phyloP scores from a whole-genome alignment of 371 early-diverging fungal species.

The Dichotomocladium elegans region DNA sequence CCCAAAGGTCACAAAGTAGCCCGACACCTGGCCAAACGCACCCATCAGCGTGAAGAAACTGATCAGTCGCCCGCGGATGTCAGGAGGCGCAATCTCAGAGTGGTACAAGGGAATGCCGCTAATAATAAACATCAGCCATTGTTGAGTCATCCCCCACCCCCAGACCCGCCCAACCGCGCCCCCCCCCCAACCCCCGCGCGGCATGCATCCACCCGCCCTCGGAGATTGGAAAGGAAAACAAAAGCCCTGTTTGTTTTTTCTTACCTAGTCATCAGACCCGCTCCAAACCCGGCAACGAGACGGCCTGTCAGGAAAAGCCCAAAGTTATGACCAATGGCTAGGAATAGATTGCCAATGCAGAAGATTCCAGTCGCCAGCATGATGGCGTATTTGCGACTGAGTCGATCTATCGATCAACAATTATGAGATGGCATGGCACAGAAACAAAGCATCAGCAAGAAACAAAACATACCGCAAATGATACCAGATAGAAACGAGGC shows the following conservation, averaged over 20 bases:
- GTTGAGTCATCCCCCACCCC: no score
- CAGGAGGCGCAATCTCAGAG: constrained; percentile 73
- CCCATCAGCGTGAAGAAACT: constrained; percentile 35
- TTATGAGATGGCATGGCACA: background rate
- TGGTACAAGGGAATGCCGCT: constrained; percentile 26
- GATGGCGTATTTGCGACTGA: constrained; percentile 40
- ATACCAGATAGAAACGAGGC: constrained; percentile 38
- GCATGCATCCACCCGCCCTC: no score
- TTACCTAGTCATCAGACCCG: constrained; percentile 35
- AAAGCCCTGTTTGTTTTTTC: background rate
- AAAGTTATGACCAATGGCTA: constrained; percentile 39
- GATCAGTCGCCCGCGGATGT: constrained; percentile 50
- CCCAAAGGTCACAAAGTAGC: constrained; percentile 48
- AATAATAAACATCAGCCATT: no score
- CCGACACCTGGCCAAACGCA: constrained; percentile 37
- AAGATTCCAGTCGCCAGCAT: constrained; percentile 31
- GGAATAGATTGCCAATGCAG: constrained; percentile 40
- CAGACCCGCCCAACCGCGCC: no score
- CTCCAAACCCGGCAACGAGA: constrained; percentile 38
- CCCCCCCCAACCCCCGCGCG: no score
- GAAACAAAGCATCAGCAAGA: background rate
- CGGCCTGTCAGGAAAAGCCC: constrained; percentile 38
- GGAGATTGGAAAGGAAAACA: background rate
- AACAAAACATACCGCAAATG: constrained; percentile 29
- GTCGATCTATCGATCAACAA: constrained; percentile 23